Evolutionary conservation across 176 grass and related monocot species (phyloP).

Genomic region (Triticum turgidum): DNA sequence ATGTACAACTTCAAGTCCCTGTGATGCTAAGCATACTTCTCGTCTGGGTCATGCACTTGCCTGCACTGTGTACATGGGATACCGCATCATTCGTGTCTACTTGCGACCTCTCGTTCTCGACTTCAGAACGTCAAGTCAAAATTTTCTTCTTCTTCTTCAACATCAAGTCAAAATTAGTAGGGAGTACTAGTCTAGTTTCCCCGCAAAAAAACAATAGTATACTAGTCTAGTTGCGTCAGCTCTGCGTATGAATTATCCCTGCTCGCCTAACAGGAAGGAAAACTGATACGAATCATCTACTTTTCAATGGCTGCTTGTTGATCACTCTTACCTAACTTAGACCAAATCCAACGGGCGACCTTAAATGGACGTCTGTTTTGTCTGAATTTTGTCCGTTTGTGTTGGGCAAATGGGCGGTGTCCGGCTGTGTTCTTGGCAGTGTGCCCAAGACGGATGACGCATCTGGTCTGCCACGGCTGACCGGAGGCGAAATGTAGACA

Average conservation of each 20-base stretch:
- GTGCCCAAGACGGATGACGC: no score
- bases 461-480: no score
- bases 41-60: not conserved
- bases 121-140: not conserved
- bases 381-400: no score
- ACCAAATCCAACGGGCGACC: no score
- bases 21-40: slow-evolving; percentile 13
- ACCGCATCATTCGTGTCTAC: not conserved
- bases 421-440: no score
- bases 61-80: not conserved
- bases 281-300: not conserved
- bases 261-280: not conserved
- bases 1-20: slow-evolving; percentile 94
- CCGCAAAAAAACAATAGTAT: not conserved
- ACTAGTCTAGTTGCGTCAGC: not conserved
- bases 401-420: no score
- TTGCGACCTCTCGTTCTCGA: not conserved
- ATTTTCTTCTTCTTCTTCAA: not conserved
- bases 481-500: no score
- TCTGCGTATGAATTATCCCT: not conserved
- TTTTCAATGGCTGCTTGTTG: not conserved
- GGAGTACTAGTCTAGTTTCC: no score
- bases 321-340: not conserved
- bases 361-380: no score
- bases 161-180: not conserved